Conservation (phyloP, 768 basidiomycete genomes). For the Atractiella rhizophila region DNA sequence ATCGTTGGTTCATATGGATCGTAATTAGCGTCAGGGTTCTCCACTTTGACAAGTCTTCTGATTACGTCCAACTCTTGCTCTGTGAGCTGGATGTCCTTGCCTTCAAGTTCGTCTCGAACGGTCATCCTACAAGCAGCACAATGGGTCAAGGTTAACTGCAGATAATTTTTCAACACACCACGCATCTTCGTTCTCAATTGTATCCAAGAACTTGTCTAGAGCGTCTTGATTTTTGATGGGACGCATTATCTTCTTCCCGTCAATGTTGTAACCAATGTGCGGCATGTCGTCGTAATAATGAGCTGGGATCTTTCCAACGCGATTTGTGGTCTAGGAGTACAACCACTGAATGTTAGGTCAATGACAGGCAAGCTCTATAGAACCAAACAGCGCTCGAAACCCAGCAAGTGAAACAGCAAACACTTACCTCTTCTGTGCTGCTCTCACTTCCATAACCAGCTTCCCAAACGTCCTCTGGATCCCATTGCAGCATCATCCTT, state of each 20-base stretch:
- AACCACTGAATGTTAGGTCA: conserved; percentile 1
- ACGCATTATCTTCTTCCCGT: conserved; percentile 77
- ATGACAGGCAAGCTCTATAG: background rate
- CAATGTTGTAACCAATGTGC: conserved; percentile 89
- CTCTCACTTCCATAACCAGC: conserved; percentile 77
- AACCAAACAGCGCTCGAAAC: too few relatives aligned
- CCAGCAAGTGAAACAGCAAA: background rate
- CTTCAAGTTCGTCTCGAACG: conserved; percentile 67
- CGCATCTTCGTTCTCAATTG: conserved; percentile 66
- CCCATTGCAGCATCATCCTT: too few relatives aligned
- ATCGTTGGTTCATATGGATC: conserved; percentile 80
- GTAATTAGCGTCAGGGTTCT: conserved; percentile 70
- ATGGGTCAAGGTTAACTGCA: background rate
- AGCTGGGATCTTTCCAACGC: conserved; percentile 78
- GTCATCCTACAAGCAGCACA: conserved; percentile 37
- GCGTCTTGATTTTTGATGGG: conserved; percentile 92
- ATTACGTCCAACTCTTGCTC: conserved; percentile 87
- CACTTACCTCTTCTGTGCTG: conserved; percentile 63
- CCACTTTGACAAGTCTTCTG: conserved; percentile 58
- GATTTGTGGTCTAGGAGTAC: conserved; percentile 50
- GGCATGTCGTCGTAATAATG: conserved; percentile 99
- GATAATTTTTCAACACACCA: conserved; percentile 34
- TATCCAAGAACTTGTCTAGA: conserved; percentile 80
- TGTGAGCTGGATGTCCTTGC: conserved; percentile 61
- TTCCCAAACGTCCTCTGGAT: too few relatives aligned